Evolutionary conservation across 768 basidiomycete genomes (phyloP).

Genomic region (Kwoniella heveanensis): DNA sequence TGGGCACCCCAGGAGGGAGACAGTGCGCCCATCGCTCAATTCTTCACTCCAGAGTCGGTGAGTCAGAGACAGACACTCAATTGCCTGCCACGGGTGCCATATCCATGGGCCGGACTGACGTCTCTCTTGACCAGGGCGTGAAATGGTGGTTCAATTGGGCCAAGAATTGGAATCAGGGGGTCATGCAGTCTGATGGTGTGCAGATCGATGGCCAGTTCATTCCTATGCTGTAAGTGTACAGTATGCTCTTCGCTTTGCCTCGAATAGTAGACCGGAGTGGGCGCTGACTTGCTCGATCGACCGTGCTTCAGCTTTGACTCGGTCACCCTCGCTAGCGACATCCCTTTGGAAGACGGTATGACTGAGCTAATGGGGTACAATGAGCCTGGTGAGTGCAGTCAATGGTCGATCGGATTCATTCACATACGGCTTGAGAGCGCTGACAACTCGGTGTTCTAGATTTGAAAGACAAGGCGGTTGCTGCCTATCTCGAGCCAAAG

Average conservation of each 20-base stretch:
- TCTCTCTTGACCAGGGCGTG: conserved; percentile 10
- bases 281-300: too few relatives aligned
- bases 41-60: conserved; percentile 33
- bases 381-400: conserved; percentile 39
- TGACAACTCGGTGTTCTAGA: too few relatives aligned
- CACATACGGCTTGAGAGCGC: not conserved
- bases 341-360: conserved; percentile 25
- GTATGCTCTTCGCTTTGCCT: too few relatives aligned
- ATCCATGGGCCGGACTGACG: too few relatives aligned
- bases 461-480: conserved; percentile 5
- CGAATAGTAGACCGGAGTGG: too few relatives aligned
- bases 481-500: conserved; percentile 11
- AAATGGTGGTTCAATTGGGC: conserved; percentile 46
- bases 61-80: conserved; percentile 4
- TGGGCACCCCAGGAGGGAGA: conserved; percentile 37
- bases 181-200: conserved; percentile 29
- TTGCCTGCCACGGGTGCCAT: too few relatives aligned
- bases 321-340: conserved; percentile 12
- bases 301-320: conserved; percentile 19
- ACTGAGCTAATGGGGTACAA: conserved; percentile 36
- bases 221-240: conserved; percentile 42
- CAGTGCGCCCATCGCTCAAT: conserved; percentile 26
- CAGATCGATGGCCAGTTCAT: conserved; percentile 42
- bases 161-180: conserved; percentile 36
- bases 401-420: not conserved